These are phyloP conservation scores for Actinidia chinensis DNA, from an alignment of 179 eudicot genomes.

Conservation along the genomic window DNA sequence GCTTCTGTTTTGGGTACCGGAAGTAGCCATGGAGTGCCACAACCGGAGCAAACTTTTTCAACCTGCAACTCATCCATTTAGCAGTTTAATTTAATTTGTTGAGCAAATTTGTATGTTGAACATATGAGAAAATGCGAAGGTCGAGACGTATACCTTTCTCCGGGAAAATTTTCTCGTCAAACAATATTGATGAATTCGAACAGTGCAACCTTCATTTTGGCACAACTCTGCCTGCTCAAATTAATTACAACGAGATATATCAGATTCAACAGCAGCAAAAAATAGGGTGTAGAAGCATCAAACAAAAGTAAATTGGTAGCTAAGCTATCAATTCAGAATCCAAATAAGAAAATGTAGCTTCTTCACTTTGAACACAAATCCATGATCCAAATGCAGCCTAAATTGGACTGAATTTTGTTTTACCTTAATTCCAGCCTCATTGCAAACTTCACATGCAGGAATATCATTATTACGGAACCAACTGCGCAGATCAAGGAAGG, in stretches of 20 bases:
- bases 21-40: constrained; percentile 58
- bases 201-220: constrained; percentile 59
- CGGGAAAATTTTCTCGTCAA: constrained; percentile 64
- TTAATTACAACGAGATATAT: constrained; percentile 4
- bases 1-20: constrained; percentile 48
- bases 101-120: neutral
- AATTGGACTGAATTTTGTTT: too few relatives aligned
- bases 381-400: too few relatives aligned
- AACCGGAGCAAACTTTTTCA: constrained; percentile 69
- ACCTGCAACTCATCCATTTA: constrained; percentile 39
- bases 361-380: too few relatives aligned
- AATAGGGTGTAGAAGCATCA: too few relatives aligned
- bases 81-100: neutral
- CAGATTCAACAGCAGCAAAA: constrained; percentile 2
- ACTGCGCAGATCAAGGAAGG: constrained; percentile 90
- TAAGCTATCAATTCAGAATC: too few relatives aligned
- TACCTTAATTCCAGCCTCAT: constrained; percentile 39
- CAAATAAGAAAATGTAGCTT: too few relatives aligned
- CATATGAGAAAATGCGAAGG: neutral
- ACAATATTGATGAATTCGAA: constrained; percentile 69
- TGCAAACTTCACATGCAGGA: constrained; percentile 83
- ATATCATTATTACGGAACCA: constrained; percentile 85
- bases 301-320: too few relatives aligned
- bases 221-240: constrained; percentile 67
- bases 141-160: constrained; percentile 45